phyloP scores from a whole-genome alignment of 768 basidiomycete genomes.

The Phallus indusiatus region DNA sequence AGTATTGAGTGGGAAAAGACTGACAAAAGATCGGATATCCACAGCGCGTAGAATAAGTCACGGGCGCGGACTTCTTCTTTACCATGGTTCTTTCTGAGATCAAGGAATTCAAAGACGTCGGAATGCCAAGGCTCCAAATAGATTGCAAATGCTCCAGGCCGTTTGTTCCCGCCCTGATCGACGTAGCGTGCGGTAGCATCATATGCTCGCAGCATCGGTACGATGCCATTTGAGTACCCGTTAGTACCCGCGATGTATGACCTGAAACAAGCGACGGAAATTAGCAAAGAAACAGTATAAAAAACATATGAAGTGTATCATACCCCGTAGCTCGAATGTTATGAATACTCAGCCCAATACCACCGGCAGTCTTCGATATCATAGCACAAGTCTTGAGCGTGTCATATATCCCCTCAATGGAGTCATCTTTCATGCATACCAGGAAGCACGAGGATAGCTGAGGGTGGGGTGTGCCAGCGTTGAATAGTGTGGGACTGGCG shows the following conservation, averaged over 20 bases:
- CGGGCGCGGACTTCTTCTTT: constrained; percentile 96
- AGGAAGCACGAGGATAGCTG: constrained; percentile 97
- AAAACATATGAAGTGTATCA: constrained; percentile 16
- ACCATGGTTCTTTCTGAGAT: constrained; percentile 96
- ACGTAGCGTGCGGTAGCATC: constrained; percentile 98
- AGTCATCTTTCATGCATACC: constrained; percentile 97
- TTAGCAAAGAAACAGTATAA: not conserved
- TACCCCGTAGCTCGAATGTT: constrained; percentile 93
- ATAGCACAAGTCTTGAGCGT: constrained; percentile 97
- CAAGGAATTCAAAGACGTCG: constrained; percentile 95
- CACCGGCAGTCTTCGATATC: constrained; percentile 99
- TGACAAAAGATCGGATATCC: constrained; percentile 95
- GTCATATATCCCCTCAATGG: constrained; percentile 98
- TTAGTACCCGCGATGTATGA: constrained; percentile 99
- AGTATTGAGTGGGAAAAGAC: constrained; percentile 18
- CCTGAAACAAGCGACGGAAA: constrained; percentile 28
- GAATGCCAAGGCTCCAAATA: constrained; percentile 99
- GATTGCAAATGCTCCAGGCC: constrained; percentile 96
- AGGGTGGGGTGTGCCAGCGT: constrained; percentile 92
- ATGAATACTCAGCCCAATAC: constrained; percentile 93
- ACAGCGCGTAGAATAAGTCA: constrained; percentile 95
- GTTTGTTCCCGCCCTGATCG: constrained; percentile 98
- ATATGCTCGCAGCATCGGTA: constrained; percentile 97
- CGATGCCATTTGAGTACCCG: constrained; percentile 97
- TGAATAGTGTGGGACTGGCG: constrained; percentile 96